Conservation (phyloP, 1,284 basidiomycete genomes). For the Leccinum proliferum region DNA sequence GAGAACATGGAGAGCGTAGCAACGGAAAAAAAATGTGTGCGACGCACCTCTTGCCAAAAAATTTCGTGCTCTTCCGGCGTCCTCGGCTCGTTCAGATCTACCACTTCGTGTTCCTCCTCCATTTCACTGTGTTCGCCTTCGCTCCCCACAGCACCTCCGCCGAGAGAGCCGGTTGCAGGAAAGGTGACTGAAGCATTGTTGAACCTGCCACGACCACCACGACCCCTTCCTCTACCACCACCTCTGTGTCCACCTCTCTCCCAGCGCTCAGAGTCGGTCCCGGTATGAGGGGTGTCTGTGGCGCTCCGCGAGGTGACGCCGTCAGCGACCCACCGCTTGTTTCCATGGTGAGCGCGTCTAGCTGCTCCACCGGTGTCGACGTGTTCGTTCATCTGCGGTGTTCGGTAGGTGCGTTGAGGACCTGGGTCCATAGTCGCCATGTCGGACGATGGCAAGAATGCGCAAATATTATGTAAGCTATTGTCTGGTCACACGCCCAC, state of each 20-base stretch:
- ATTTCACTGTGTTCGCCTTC: conserved; percentile 28
- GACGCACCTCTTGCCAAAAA: conserved; percentile 64
- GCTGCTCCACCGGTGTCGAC: conserved; percentile 13
- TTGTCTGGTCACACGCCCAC: not conserved
- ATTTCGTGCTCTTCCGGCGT: conserved; percentile 54
- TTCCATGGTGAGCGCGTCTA: conserved; percentile 32
- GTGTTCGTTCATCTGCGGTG: conserved; percentile 17
- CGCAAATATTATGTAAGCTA: not conserved
- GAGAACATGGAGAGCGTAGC: conserved; percentile 21
- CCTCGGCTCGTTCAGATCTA: conserved; percentile 37
- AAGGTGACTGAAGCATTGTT: conserved; percentile 32
- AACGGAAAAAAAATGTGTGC: conserved; percentile 8
- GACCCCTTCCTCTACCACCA: conserved; percentile 33
- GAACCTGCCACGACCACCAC: conserved; percentile 35
- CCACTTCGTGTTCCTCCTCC: conserved; percentile 22
- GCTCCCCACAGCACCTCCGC: conserved; percentile 23
- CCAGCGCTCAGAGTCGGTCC: conserved; percentile 46
- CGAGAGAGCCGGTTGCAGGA: conserved; percentile 20
- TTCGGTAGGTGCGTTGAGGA: conserved; percentile 16
- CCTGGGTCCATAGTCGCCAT: conserved; percentile 24
- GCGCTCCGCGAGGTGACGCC: conserved; percentile 30
- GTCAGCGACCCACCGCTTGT: conserved; percentile 50
- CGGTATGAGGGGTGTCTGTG: conserved; percentile 31
- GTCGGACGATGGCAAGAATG: not conserved
- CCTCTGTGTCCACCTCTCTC: conserved; percentile 47